Evolutionary conservation across 2,329 filamentous ascomycete genomes (phyloP), one percentile per base, ranked within the genome.

Genomic region (Fusarium continuum): DNA sequence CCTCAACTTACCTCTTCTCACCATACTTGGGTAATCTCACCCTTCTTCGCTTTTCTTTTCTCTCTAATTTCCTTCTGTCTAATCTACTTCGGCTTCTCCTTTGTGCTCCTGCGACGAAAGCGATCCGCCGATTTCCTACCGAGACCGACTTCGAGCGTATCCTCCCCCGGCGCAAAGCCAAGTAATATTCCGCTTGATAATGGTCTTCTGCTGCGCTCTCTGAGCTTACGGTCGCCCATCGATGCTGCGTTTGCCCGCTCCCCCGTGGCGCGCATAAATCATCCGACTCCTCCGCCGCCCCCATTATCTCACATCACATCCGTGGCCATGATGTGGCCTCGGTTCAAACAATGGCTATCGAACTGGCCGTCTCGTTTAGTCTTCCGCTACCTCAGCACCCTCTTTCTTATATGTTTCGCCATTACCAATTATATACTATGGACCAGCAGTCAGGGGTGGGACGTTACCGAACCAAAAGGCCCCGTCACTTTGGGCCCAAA

Each of bases 391-490:
- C 56, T 74, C 20, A 65, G 64, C 39, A 57, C 65, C 17, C 56
- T 67, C 46, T 64, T 71, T 50, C 32, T 69, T 41, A 38, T 72
- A 44, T 48, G 65, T 19, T 66, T 74, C 45, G 50, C 72, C 36
- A 53, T 73, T 55, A 65, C 70, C 38, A 76, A 73, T 55, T 75
- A 73, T 60, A 32, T 69, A 41, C 60, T 76, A 45, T 77, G 73
- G 74, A 56, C 65, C 47, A 68, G 72, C 48, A 56, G 65, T 5
- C 52, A 65, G 22, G 59, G 64, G 11, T 74, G 73, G 71, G 65
- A 73, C 47, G 56, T 57, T 16, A 59, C 58, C 29, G 58, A 61
- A 38, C 60, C 59, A n/a, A 69, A 69, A 38, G 65, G 56, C 8
- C 55, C 69, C 16, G 52, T 71, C 23, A 68, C 68, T 20, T 36